Percentiles rank a stretch among this genome's conserved stretches.
These are phyloP conservation scores for Eucalyptus erythrocorys DNA, from an alignment of 345 rosid species.

Conservation along the genomic window DNA sequence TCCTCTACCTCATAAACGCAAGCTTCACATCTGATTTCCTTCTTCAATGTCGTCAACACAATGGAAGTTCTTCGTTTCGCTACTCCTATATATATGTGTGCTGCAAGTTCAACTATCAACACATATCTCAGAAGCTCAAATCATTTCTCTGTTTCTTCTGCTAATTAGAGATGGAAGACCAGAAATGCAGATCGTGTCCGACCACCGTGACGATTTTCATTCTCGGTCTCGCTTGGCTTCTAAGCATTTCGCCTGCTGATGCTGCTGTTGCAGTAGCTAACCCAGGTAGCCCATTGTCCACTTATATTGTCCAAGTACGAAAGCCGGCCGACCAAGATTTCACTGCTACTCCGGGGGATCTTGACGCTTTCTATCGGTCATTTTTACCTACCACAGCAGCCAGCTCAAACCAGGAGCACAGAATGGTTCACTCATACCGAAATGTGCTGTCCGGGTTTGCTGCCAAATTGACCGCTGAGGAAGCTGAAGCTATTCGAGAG, in stretches of 20 bases:
- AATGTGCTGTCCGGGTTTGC: slow-evolving; percentile 21
- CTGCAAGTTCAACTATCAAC: neutral
- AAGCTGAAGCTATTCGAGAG: slow-evolving; percentile 9
- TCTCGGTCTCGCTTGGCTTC: neutral
- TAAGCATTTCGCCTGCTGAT: neutral
- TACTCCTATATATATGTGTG: neutral
- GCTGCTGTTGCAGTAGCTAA: neutral
- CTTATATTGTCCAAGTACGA: slow-evolving; percentile 22
- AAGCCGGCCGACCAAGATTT: slow-evolving; percentile 2
- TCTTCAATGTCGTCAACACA: neutral
- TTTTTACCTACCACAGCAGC: slow-evolving; percentile 6
- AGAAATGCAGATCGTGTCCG: neutral
- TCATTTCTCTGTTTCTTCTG: neutral
- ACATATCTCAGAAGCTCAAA: neutral
- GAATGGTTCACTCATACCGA: slow-evolving; percentile 11
- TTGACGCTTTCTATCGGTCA: slow-evolving; percentile 10
- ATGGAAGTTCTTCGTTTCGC: neutral
- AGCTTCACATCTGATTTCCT: neutral
- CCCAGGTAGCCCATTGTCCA: neutral
- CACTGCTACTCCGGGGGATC: neutral
- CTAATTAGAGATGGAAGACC: neutral
- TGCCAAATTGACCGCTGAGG: slow-evolving; percentile 19
- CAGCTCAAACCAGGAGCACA: neutral
- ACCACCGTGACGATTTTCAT: neutral
- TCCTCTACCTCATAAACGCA: neutral